phyloP scores from a whole-genome alignment of 2,329 filamentous ascomycete species.

The Colletotrichum sp. region DNA sequence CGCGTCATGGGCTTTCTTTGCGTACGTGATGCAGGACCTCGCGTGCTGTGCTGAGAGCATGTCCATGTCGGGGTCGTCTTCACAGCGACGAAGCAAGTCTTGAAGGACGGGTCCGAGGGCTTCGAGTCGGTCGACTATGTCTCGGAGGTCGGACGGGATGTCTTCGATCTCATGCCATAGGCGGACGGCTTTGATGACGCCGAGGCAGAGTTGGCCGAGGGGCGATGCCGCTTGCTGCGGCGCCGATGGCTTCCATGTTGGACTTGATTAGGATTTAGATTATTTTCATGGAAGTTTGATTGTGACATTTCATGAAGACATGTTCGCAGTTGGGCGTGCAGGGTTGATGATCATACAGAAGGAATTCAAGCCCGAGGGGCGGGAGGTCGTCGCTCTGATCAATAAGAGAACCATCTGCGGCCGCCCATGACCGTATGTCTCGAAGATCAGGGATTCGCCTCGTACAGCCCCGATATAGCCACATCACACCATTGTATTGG shows the following conservation, averaged over 20 bases:
- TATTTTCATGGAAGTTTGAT: neutral
- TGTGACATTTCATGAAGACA: neutral
- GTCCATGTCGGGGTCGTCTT: neutral
- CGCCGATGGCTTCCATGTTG: neutral
- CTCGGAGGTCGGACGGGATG: neutral
- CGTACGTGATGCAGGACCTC: neutral
- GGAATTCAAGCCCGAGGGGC: neutral
- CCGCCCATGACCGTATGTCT: neutral
- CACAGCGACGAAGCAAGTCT: neutral
- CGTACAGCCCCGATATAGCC: neutral
- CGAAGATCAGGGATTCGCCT: neutral
- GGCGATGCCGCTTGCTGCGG: neutral
- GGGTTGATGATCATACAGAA: neutral
- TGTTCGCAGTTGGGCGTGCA: neutral
- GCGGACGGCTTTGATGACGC: neutral
- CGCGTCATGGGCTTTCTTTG: neutral
- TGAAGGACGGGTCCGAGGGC: neutral
- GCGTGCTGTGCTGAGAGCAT: neutral
- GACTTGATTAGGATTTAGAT: accelerated
- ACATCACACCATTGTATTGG: neutral
- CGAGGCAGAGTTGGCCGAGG: neutral
- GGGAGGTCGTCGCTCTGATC: neutral
- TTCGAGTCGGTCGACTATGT: neutral
- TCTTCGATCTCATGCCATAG: neutral
- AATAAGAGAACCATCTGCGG: neutral